Evolutionary conservation across 306 rosid species (phyloP), one percentile per base, ranked within the genome.

Genomic region (Pachyrhizus erosus): DNA sequence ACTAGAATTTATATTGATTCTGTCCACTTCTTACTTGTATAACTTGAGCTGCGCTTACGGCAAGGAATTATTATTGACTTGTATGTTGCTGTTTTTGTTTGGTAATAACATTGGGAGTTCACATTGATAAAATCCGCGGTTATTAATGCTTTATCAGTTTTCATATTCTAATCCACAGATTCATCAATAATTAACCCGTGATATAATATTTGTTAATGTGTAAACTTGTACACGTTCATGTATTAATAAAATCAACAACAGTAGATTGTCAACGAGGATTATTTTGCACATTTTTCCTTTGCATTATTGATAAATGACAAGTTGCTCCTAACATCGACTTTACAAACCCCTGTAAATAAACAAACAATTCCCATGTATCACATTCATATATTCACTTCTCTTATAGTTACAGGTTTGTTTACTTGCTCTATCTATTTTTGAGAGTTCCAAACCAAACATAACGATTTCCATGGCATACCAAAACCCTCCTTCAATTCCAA

Each of bases 401-500:
- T 21, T 9, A 43, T 7, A 6, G 26, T 34, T 29, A 6, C 24
- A 67, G n/a, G 29, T 67, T 37, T 23, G 37, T 12, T 24, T 9
- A 10, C 34, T 60, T 11, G 34, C 7, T 0, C 14, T 0, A 10
- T 8, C 2, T 0, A 8, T 2, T 17, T 1, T 23, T n/a, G 46
- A 54, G 67, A 34, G 51, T 54, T 75, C 13, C 80, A 58, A 75
- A 21, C 15, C 2, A 39, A 55, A 37, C 23, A 15, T 2, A 33
- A 31, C 34, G 9, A 33, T 20, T 55, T 62, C 57, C 2, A 76
- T 82, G 85, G 76, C 81, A 55, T 18, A 55, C 68, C 54, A 82
- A 82, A 74, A 75, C 33, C 40, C 48, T 52, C 26, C 76, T 52
- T 66, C 85, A 27, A 54, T 66, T 52, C 27, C 24, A 55, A 42